phyloP scores from a whole-genome alignment of 345 rosid species.

The Salix arbutifolia region DNA sequence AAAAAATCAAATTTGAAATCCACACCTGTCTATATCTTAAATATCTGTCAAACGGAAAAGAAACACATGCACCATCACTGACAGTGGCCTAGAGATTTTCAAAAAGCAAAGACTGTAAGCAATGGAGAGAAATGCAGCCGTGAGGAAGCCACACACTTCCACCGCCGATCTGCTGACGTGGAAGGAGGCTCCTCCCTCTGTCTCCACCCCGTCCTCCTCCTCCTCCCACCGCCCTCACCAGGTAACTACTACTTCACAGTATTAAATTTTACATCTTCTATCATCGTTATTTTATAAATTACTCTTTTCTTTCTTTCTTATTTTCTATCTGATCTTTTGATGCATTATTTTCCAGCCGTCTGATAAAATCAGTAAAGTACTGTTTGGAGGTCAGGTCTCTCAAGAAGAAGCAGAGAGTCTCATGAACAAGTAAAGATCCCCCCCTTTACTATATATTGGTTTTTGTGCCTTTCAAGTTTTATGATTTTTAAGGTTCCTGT shows the following conservation, averaged over 20 bases:
- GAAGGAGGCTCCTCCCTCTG: conserved; percentile 59
- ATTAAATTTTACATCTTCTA: neutral
- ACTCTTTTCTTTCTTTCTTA: neutral
- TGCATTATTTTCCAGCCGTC: conserved; percentile 56
- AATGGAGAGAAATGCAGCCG: conserved; percentile 78
- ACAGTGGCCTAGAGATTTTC: neutral
- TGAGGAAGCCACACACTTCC: conserved; percentile 72
- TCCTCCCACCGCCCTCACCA: conserved; percentile 70
- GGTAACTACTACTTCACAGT: conserved; percentile 23
- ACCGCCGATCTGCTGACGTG: conserved; percentile 92
- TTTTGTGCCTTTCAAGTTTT: neutral
- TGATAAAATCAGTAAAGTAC: conserved; percentile 89
- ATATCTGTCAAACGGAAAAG: neutral
- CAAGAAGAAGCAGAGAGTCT: conserved; percentile 85
- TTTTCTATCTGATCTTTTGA: neutral
- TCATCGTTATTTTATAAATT: neutral
- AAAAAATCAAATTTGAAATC: too few species aligned
- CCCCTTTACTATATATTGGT: neutral
- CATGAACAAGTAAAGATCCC: conserved; percentile 71
- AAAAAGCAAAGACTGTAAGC: neutral
- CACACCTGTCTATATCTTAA: neutral
- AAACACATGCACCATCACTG: neutral
- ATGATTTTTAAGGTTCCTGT: neutral
- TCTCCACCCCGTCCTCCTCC: conserved; percentile 28
- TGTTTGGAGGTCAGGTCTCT: conserved; percentile 96